A percentile compares a stretch with the other conserved stretches of the same genome.
Evolutionary conservation across 73 alveolate species (phyloP).

Genomic region (Stentor coeruleus): DNA sequence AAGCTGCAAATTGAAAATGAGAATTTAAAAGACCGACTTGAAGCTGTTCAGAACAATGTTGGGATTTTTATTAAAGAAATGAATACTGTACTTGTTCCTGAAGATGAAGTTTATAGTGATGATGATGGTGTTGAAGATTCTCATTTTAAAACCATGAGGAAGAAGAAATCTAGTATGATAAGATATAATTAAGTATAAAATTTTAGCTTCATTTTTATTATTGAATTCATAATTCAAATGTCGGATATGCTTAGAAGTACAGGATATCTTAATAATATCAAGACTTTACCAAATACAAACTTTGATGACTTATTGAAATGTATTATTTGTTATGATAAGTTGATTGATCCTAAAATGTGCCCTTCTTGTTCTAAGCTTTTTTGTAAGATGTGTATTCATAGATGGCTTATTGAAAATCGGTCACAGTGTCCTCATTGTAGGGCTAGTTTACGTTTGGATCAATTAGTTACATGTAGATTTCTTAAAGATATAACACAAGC

Average conservation of each 20-base stretch:
- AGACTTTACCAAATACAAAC: background rate
- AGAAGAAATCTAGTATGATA: background rate
- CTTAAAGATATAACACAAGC: slow-evolving; percentile 51
- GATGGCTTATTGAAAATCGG: slow-evolving; percentile 79
- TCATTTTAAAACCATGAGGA: background rate
- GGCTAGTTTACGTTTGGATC: slow-evolving; percentile 52
- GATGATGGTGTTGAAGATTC: background rate
- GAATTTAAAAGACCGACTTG: background rate
- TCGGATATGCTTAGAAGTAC: too few species aligned
- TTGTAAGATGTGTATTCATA: slow-evolving; percentile 90
- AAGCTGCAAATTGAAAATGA: background rate
- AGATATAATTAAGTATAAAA: background rate
- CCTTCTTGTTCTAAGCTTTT: slow-evolving; percentile 93
- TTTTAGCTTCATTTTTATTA: background rate
- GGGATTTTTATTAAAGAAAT: background rate
- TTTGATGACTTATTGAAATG: slow-evolving; percentile 83
- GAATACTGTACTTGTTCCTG: background rate
- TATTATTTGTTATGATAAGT: slow-evolving; percentile 78
- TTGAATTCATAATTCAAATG: too few species aligned
- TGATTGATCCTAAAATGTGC: slow-evolving; percentile 84
- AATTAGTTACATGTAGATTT: slow-evolving; percentile 80
- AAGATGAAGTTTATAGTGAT: background rate
- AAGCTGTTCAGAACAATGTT: background rate
- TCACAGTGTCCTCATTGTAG: slow-evolving; percentile 89
- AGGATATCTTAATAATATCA: too few species aligned